These are phyloP conservation scores for Trichophaea hybrida DNA, from an alignment of 2,329 filamentous ascomycete genomes.

Conservation along the genomic window DNA sequence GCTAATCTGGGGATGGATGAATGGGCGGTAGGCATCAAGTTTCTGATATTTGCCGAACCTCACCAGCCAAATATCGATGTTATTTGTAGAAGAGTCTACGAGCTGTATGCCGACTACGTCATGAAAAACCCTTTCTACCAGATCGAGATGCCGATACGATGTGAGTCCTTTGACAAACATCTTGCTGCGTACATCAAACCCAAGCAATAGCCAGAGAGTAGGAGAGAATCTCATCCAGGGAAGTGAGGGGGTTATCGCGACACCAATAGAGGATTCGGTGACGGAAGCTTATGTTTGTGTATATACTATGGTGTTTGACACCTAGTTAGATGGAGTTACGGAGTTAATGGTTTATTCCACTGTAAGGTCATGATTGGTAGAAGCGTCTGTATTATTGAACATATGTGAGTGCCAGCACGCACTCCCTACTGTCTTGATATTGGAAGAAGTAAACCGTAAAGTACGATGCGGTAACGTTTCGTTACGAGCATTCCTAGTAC, in stretches of 20 bases:
- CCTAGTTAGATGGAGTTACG: neutral
- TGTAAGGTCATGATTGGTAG: no score
- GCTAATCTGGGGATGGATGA: neutral
- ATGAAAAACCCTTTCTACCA: constrained; percentile 99
- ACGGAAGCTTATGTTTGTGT: neutral
- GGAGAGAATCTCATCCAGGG: neutral
- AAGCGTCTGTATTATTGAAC: no score
- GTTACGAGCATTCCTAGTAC: no score
- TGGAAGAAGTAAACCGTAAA: no score
- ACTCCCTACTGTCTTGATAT: no score
- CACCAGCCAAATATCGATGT: constrained; percentile 76
- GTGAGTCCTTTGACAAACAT: constrained; percentile 86
- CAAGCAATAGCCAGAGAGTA: constrained; percentile 33
- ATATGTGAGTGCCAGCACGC: no score
- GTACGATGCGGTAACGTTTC: no score
- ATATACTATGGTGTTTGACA: neutral
- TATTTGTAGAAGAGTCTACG: constrained; percentile 74
- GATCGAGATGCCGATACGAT: constrained; percentile 90
- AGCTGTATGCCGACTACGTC: constrained; percentile 89
- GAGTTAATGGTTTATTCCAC: neutral
- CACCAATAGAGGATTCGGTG: neutral
- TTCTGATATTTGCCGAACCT: constrained; percentile 84
- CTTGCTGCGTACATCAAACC: constrained; percentile 63
- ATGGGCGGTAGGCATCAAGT: constrained; percentile 48
- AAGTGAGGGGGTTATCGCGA: neutral